Evolutionary conservation across 306 rosid species (phyloP).

Genomic region (Nissolia schottii): DNA sequence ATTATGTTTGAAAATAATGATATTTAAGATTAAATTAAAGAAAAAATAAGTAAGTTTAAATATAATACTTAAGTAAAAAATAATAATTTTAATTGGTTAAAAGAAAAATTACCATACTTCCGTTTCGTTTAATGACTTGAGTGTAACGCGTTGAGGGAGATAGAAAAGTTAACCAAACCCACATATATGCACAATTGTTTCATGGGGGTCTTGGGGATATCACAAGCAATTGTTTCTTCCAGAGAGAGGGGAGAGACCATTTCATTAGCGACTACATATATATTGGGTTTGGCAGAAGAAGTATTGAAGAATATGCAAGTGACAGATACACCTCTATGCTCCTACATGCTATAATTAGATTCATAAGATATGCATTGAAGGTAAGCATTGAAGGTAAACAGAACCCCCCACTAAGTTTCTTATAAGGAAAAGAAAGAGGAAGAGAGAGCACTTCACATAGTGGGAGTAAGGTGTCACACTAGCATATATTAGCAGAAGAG

Average conservation of each 20-base stretch:
- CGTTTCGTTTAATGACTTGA: too few relatives aligned
- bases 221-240: not conserved
- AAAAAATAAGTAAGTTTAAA: too few relatives aligned
- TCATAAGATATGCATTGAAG: not conserved
- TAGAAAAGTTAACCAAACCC: not conserved
- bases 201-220: not conserved
- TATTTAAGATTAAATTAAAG: too few relatives aligned
- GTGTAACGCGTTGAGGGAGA: not conserved
- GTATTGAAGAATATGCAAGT: constrained; percentile 36
- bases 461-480: constrained; percentile 33
- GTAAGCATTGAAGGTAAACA: constrained; percentile 20
- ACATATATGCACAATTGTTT: not conserved
- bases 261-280: not conserved
- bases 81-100: too few relatives aligned
- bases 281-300: constrained; percentile 55
- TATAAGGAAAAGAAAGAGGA: constrained; percentile 13
- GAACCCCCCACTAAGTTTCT: constrained; percentile 31
- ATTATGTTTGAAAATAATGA: too few relatives aligned
- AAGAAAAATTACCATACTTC: too few relatives aligned
- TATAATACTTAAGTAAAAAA: too few relatives aligned
- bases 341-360: not conserved
- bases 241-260: not conserved
- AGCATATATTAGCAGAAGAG: constrained; percentile 11
- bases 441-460: constrained; percentile 23
- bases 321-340: not conserved